phyloP scores from a whole-genome alignment of 2,329 filamentous ascomycete genomes.

The Graphilbum fragrans region DNA sequence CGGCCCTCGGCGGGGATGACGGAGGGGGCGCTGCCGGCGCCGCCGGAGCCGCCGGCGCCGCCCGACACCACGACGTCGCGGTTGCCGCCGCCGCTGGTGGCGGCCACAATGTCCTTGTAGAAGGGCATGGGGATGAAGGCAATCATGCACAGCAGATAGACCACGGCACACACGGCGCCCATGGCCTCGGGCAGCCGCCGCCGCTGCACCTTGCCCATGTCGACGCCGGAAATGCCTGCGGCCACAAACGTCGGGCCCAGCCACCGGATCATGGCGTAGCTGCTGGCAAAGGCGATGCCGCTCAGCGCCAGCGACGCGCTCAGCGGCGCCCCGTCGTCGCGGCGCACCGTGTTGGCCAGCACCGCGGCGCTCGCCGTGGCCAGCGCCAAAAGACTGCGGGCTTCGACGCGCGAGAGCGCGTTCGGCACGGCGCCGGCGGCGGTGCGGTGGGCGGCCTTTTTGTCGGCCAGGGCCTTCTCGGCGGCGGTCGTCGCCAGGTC shows the following conservation, averaged over 20 bases:
- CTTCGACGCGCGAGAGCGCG: slow-evolving; percentile 39
- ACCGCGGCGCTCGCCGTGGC: slow-evolving; percentile 59
- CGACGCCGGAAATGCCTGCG: slow-evolving; percentile 78
- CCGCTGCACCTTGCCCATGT: slow-evolving; percentile 61
- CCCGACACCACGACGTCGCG: slow-evolving; percentile 65
- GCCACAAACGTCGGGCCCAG: slow-evolving; percentile 80
- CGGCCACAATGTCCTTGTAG: slow-evolving; percentile 94
- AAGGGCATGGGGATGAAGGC: slow-evolving; percentile 94
- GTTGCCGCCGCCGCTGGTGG: slow-evolving; percentile 88
- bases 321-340: slow-evolving; percentile 80
- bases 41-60: slow-evolving; percentile 63
- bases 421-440: slow-evolving; percentile 7
- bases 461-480: slow-evolving; percentile 3
- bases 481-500: neutral
- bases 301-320: slow-evolving; percentile 81
- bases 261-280: slow-evolving; percentile 85
- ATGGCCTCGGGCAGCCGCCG: slow-evolving; percentile 88
- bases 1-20: slow-evolving; percentile 37
- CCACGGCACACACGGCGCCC: slow-evolving; percentile 84
- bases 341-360: slow-evolving; percentile 69
- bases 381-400: slow-evolving; percentile 46
- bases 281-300: slow-evolving; percentile 67
- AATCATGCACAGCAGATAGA: slow-evolving; percentile 82
- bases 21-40: slow-evolving; percentile 80
- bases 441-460: neutral